Evolutionary conservation across 495 filamentous ascomycete genomes (phyloP).

Genomic region (Hypomontagnella submonticulosa): DNA sequence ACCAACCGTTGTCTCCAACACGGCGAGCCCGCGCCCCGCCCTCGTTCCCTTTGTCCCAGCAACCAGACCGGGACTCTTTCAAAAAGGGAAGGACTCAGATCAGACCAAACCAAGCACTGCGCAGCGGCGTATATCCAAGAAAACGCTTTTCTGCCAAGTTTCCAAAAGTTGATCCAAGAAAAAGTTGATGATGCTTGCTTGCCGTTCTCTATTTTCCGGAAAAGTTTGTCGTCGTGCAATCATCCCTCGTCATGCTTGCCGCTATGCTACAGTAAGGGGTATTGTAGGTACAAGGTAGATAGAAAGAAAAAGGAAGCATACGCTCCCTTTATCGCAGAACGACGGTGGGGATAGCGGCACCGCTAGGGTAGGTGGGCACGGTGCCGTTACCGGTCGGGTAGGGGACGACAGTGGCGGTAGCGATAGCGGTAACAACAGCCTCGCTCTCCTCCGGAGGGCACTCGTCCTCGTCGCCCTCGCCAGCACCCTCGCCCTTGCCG

Average conservation of each 20-base stretch:
- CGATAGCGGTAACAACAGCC: constrained; percentile 43
- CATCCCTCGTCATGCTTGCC: constrained; percentile 32
- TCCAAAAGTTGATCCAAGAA: constrained; percentile 21
- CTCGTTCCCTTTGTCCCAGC: constrained; percentile 19
- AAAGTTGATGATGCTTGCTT: constrained; percentile 15
- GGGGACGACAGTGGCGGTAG: constrained; percentile 47
- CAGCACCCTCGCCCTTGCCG: constrained; percentile 10
- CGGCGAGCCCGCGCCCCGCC: neutral
- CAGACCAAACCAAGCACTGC: constrained; percentile 16
- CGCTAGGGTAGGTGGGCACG: constrained; percentile 11
- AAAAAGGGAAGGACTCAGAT: neutral
- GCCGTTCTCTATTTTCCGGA: neutral
- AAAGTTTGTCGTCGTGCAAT: constrained; percentile 25
- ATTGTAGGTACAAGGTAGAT: constrained; percentile 9
- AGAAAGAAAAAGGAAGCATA: constrained; percentile 13
- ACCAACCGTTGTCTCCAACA: no score
- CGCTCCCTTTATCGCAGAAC: constrained; percentile 22
- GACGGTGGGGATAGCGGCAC: constrained; percentile 37
- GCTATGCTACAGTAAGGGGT: constrained; percentile 26
- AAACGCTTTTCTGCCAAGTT: neutral
- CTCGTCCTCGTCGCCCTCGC: constrained; percentile 34
- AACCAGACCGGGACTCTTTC: constrained; percentile 21
- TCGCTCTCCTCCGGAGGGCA: constrained; percentile 49
- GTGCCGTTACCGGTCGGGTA: constrained; percentile 49
- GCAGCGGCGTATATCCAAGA: constrained; percentile 10